phyloP scores from a whole-genome alignment of 345 rosid species.

The Populus simonii region DNA sequence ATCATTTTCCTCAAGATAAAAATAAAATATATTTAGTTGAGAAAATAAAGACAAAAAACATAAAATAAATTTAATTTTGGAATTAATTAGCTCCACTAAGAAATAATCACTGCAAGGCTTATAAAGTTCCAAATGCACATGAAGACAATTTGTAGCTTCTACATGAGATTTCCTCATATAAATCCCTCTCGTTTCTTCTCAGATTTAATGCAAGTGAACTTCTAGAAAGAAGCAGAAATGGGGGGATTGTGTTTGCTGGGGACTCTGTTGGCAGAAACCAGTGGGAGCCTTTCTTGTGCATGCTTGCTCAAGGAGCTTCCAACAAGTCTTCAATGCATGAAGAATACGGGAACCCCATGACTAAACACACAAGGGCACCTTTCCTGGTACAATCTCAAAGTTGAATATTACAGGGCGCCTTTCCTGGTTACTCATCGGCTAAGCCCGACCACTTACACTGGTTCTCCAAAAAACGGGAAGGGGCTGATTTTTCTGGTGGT shows the following conservation, averaged over 20 bases:
- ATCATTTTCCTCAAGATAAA: not conserved
- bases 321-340: constrained; percentile 64
- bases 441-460: constrained; percentile 65
- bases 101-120: too few species aligned
- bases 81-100: too few species aligned
- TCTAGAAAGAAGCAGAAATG: constrained; percentile 62
- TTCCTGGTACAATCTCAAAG: constrained; percentile 51
- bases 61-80: too few species aligned
- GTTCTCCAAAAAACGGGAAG: constrained; percentile 60
- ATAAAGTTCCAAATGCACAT: too few species aligned
- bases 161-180: not conserved
- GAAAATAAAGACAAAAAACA: too few species aligned
- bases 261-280: constrained; percentile 91
- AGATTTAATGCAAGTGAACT: constrained; percentile 78
- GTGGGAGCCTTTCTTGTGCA: constrained; percentile 85
- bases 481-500: constrained; percentile 67
- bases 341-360: constrained; percentile 62
- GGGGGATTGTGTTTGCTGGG: constrained; percentile 81
- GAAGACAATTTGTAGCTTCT: not conserved
- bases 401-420: constrained; percentile 78
- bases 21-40: too few species aligned
- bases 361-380: constrained; percentile 47
- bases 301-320: constrained; percentile 56
- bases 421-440: constrained; percentile 51
- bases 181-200: not conserved